Percentiles rank a stretch among this genome's conserved stretches.
Conservation (phyloP, 2,329 filamentous ascomycete species). For the Pseudonectria foliicola region DNA sequence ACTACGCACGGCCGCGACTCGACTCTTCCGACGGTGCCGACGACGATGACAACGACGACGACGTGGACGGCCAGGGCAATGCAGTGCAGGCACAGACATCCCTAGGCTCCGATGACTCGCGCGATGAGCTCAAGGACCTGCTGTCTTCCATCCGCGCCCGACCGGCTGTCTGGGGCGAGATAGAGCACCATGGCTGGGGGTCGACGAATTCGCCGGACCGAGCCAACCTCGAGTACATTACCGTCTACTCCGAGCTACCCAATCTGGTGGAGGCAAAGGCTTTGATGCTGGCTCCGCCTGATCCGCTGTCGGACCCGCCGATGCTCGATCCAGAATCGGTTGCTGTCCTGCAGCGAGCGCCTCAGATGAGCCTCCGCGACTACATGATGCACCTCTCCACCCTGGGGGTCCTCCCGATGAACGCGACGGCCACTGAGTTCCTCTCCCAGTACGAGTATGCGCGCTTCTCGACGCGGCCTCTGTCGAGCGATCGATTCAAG, state of each 20-base stretch:
- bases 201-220: constrained; percentile 69
- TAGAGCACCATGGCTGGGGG: constrained; percentile 84
- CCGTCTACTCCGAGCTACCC: constrained; percentile 76
- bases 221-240: constrained; percentile 73
- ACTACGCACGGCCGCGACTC: constrained; percentile 43
- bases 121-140: constrained; percentile 30
- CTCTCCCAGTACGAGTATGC: constrained; percentile 73
- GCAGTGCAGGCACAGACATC: constrained; percentile 1
- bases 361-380: constrained; percentile 66
- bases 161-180: constrained; percentile 65
- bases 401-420: constrained; percentile 52
- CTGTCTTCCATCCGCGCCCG: constrained; percentile 43
- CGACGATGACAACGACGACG: constrained; percentile 6
- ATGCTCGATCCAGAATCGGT: constrained; percentile 61
- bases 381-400: constrained; percentile 67
- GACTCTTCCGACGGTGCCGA: constrained; percentile 11
- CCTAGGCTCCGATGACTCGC: constrained; percentile 27
- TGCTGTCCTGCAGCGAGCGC: constrained; percentile 61
- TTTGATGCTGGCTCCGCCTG: constrained; percentile 68
- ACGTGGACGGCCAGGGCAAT: constrained; percentile 13
- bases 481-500: constrained; percentile 66
- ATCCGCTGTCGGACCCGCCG: constrained; percentile 33
- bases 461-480: constrained; percentile 66
- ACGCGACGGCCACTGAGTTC: constrained; percentile 51
- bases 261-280: constrained; percentile 90